Evolutionary conservation across 305 asterid genomes (phyloP), one percentile per base, ranked within the genome.

Genomic region (Fraxinus sp.): DNA sequence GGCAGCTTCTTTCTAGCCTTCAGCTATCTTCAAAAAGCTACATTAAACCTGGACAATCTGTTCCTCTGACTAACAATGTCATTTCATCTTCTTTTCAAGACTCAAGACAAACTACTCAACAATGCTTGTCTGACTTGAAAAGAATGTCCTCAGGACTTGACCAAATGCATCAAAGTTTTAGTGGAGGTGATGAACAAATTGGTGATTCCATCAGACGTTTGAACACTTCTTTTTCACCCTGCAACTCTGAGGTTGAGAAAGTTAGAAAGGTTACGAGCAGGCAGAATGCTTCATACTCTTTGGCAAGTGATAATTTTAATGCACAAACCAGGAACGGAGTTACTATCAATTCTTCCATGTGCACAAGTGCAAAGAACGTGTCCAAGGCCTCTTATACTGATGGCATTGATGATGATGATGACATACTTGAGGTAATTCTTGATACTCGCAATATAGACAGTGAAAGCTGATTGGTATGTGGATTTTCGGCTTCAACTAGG

Each of bases 361-460:
- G 86, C n/a, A 49, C 82, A 84, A 89, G 82, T 84, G 78, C 86
- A 76, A 75, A 75, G 52, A 86, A 81, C 52, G 90, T 74, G 68
- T 78, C 82, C 49, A 77, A 77, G 37, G 83, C 83, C 72, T 74
- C 87, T 75, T 79, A 72, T 83, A 66, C 84, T 64, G 91, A 78
- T 81, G 90, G 72, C 83, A 82, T 86, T 81, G 95, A 93, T 76
- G 98, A 94, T 81, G 99, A 94, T 80, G 99, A 94, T 85, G 93
- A 87, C 85, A 87, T 93, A 79, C 90, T 94, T 79, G 94, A 94
- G 99, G 99, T 95, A 92, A 88, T 81, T 83, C 74, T 22, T 80
- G 68, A 28, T 57, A 76, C 32, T 80, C 82, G 68, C 82, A 83
- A 46, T 39, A 36, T 82, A 66, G 71, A 44, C 77, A 36, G 52